phyloP scores from a whole-genome alignment of 352 stramenopile genomes.

The Globisporangium paroecandrum region DNA sequence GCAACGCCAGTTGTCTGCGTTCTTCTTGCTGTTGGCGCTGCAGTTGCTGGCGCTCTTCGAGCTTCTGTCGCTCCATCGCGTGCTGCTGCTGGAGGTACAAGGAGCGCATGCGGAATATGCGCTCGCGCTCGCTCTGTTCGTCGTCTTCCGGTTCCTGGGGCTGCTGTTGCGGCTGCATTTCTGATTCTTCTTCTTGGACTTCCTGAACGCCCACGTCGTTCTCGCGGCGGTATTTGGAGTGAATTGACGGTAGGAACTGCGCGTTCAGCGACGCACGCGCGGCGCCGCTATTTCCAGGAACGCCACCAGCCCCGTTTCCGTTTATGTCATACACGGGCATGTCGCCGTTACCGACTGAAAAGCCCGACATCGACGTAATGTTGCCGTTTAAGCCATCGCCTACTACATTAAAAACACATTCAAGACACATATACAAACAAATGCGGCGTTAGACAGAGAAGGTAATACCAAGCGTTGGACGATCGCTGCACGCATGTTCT shows the following conservation, averaged over 20 bases:
- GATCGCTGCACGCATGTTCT: not conserved
- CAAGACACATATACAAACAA: not conserved
- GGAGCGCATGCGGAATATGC: constrained; percentile 15
- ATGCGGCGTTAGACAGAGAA: not conserved
- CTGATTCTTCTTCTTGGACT: constrained; percentile 25
- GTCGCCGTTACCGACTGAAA: not conserved
- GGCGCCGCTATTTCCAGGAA: not conserved
- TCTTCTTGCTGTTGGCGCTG: constrained; percentile 13
- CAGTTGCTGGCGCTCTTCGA: constrained; percentile 14
- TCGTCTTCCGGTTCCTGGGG: constrained; percentile 5
- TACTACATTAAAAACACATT: not conserved
- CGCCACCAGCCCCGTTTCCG: not conserved
- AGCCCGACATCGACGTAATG: not conserved
- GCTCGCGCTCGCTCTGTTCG: constrained; percentile 12
- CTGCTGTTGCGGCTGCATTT: constrained; percentile 35
- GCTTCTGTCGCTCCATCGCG: constrained; percentile 13
- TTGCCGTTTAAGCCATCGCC: not conserved
- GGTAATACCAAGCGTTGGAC: not conserved
- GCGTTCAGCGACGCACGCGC: constrained; percentile 4
- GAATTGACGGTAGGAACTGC: constrained; percentile 10
- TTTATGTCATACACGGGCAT: not conserved
- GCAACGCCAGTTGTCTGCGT: constrained; percentile 2
- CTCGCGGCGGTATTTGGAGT: constrained; percentile 10
- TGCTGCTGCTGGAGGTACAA: constrained; percentile 21
- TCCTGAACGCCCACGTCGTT: constrained; percentile 20